Conservation (phyloP, 2,329 filamentous ascomycete genomes). For the Ophiostoma himal-ulmi region DNA sequence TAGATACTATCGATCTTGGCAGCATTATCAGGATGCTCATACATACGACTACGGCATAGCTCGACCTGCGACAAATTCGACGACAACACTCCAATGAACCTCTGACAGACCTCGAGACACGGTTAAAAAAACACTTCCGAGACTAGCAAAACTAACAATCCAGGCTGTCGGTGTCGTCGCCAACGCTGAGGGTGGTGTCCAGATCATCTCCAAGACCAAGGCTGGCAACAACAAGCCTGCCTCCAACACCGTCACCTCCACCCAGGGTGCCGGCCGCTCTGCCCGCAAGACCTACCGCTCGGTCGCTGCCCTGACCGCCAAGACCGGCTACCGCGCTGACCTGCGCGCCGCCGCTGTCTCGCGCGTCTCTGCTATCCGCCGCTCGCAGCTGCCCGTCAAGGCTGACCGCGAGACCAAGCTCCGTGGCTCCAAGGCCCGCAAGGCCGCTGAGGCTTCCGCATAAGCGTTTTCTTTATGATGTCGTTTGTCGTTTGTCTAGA, state of each 20-base stretch:
- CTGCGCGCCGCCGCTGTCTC: conserved; percentile 72
- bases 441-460: conserved; percentile 52
- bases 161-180: conserved; percentile 77
- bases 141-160: conserved; percentile 18
- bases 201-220: conserved; percentile 76
- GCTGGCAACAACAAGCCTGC: conserved; percentile 66
- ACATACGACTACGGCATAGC: not conserved
- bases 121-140: no score
- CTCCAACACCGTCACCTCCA: conserved; percentile 56
- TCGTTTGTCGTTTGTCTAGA: not conserved
- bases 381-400: conserved; percentile 74
- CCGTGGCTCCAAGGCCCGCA: conserved; percentile 72
- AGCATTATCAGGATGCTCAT: not conserved
- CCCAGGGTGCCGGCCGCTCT: conserved; percentile 66
- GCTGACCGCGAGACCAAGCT: conserved; percentile 65
- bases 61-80: not conserved
- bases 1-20: not conserved
- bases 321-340: conserved; percentile 78
- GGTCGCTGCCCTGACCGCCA: conserved; percentile 75
- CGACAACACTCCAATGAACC: not conserved
- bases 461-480: conserved; percentile 4
- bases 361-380: conserved; percentile 79
- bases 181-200: conserved; percentile 71
- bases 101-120: not conserved
- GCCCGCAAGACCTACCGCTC: conserved; percentile 73